These are phyloP conservation scores for Mortierella sp. DNA, from an alignment of 371 early-diverging fungal species.

Conservation along the genomic window DNA sequence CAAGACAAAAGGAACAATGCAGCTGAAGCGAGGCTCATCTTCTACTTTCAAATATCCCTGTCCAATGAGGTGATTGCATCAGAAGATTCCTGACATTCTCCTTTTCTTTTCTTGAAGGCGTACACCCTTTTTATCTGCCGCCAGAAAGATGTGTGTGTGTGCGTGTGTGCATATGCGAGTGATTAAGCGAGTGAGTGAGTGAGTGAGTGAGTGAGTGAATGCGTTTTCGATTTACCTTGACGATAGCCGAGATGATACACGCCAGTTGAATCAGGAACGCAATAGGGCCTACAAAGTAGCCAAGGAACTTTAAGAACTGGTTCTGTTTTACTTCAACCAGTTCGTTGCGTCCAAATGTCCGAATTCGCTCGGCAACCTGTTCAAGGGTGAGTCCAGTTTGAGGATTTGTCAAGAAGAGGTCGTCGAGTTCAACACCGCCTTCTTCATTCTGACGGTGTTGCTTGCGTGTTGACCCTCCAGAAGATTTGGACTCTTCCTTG, in stretches of 20 bases:
- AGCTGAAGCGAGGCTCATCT: neutral
- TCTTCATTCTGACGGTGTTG: neutral
- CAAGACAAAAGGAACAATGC: neutral
- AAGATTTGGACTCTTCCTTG: constrained; percentile 18
- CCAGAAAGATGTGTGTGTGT: neutral
- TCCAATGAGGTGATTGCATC: neutral
- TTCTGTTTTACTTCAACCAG: constrained; percentile 75
- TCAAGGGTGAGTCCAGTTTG: constrained; percentile 60
- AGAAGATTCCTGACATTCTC: constrained; percentile 3
- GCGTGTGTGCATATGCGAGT: neutral
- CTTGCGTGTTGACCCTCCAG: neutral
- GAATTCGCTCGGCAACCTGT: constrained; percentile 62
- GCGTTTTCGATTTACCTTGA: constrained; percentile 49
- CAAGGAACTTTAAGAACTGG: constrained; percentile 78
- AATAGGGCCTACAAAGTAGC: constrained; percentile 81
- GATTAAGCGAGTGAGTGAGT: neutral
- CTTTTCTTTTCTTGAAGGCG: neutral
- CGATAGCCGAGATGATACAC: constrained; percentile 68
- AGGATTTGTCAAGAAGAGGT: constrained; percentile 64
- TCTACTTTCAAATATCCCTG: neutral
- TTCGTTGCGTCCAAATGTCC: constrained; percentile 66
- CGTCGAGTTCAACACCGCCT: constrained; percentile 61
- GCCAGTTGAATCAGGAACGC: constrained; percentile 78
- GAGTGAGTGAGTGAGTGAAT: neutral
- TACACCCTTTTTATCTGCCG: neutral